phyloP scores from a whole-genome alignment of 2,329 filamentous ascomycete species.

The Cordyceps pruinosa region DNA sequence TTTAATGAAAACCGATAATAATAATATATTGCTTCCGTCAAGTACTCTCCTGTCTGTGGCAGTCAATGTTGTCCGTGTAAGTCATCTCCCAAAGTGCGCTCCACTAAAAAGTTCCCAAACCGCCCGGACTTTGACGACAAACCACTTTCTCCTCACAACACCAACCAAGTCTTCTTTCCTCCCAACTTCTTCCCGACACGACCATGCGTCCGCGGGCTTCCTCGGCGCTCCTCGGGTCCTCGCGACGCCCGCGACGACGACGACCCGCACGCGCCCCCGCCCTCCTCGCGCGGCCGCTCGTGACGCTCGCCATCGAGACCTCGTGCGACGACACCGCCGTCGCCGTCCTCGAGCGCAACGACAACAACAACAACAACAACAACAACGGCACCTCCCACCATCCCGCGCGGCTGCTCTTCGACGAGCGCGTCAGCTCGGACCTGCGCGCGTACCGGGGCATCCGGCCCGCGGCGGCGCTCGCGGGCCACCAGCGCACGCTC shows the following conservation, averaged over 20 bases:
- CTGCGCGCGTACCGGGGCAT: slow-evolving; percentile 70
- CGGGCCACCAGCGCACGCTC: slow-evolving; percentile 67
- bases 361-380: not conserved
- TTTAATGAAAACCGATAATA: not conserved
- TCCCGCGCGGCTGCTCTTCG: slow-evolving; percentile 60
- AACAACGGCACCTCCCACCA: slow-evolving; percentile 14
- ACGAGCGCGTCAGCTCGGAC: slow-evolving; percentile 75
- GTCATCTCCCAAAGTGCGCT: not conserved
- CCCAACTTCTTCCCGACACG: not conserved
- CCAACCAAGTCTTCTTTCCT: too few relatives aligned
- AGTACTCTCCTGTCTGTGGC: not conserved
- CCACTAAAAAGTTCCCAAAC: slow-evolving; percentile 8
- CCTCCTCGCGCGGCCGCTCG: slow-evolving; percentile 23
- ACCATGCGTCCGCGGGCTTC: not conserved
- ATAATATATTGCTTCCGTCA: not conserved
- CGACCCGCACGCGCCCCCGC: not conserved
- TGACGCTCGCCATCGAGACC: slow-evolving; percentile 70
- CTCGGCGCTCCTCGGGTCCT: not conserved
- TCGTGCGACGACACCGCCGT: slow-evolving; percentile 94
- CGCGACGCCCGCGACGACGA: too few relatives aligned
- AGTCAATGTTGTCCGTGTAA: not conserved
- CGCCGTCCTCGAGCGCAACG: slow-evolving; percentile 60
- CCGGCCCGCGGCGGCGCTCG: slow-evolving; percentile 67
- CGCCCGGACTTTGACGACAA: not conserved
- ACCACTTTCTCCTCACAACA: not conserved